Percentiles rank a stretch among this genome's conserved stretches.
These are phyloP conservation scores for Yarrowia deformans DNA, from an alignment of 805 yeast genomes.

Conservation along the genomic window DNA sequence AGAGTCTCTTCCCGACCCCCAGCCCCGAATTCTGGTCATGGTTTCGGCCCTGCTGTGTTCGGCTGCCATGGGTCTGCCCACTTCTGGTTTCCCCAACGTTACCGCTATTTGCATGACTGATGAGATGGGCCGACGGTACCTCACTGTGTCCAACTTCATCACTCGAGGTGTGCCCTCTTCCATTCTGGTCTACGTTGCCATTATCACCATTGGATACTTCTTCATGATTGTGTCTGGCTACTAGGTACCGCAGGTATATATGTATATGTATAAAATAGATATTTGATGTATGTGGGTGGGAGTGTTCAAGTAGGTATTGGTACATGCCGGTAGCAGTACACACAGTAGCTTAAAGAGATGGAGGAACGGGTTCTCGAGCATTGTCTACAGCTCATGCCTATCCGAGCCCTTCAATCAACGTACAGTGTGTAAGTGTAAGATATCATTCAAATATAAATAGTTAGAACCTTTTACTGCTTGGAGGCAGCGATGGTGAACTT, in stretches of 20 bases:
- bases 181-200: conserved; percentile 70
- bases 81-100: conserved; percentile 97
- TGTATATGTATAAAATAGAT: conserved; percentile 14
- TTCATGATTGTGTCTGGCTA: conserved; percentile 68
- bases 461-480: not conserved
- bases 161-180: conserved; percentile 92
- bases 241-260: conserved; percentile 45
- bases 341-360: too few species aligned
- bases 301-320: too few species aligned
- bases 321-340: too few species aligned
- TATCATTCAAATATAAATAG: conserved; percentile 3
- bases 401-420: too few species aligned
- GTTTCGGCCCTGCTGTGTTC: conserved; percentile 75
- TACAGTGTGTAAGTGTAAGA: too few species aligned
- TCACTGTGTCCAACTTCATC: conserved; percentile 85
- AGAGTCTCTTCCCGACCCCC: conserved; percentile 64
- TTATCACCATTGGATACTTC: conserved; percentile 80
- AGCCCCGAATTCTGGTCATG: conserved; percentile 82
- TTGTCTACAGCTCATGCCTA: too few species aligned
- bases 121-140: conserved; percentile 87
- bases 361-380: too few species aligned
- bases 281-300: not conserved
- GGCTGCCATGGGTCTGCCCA: conserved; percentile 96
- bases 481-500: conserved; percentile 23
- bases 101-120: conserved; percentile 96